phyloP scores from a whole-genome alignment of 495 filamentous ascomycete genomes.

The Neurospora sp. region DNA sequence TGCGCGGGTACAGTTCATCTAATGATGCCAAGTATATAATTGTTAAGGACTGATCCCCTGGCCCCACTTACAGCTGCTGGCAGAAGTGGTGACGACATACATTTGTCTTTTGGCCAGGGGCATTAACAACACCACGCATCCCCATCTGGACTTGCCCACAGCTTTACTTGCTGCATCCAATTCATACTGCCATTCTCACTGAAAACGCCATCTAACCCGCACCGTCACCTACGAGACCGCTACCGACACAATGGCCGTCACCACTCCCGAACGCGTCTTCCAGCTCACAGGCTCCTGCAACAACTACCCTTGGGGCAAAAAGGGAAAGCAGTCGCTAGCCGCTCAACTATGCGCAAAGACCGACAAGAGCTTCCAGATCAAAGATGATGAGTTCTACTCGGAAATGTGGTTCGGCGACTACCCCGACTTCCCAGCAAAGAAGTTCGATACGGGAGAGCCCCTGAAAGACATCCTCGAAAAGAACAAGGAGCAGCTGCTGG shows the following conservation, averaged over 20 bases:
- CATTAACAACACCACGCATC: neutral
- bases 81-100: neutral
- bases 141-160: neutral
- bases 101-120: neutral
- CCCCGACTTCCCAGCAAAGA: conserved; percentile 55
- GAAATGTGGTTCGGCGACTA: conserved; percentile 81
- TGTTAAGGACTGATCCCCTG: neutral
- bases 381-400: conserved; percentile 53
- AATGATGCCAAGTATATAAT: neutral
- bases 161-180: neutral
- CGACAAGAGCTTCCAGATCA: conserved; percentile 53
- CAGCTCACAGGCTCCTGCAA: conserved; percentile 45
- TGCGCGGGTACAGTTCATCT: neutral
- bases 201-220: neutral
- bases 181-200: neutral
- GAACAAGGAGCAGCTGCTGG: conserved; percentile 53
- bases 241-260: conserved; percentile 3
- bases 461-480: conserved; percentile 56
- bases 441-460: conserved; percentile 50
- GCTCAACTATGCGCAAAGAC: conserved; percentile 58
- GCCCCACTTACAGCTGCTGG: neutral
- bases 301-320: conserved; percentile 55
- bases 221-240: neutral
- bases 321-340: conserved; percentile 61
- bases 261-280: conserved; percentile 24